Conservation (phyloP, 257 asterid genomes). For the Catharanthus roseus region DNA sequence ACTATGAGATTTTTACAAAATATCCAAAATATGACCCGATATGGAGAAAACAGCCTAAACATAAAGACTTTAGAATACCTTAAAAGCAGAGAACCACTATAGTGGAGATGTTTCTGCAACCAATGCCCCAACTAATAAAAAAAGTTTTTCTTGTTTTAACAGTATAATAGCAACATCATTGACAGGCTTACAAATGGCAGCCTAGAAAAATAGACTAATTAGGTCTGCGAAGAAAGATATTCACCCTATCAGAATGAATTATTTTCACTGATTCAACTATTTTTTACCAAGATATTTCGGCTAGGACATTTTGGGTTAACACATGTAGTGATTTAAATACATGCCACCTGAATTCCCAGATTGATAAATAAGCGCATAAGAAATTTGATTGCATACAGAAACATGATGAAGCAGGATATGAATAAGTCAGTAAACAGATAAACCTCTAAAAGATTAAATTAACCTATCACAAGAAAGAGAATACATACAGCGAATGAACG, state of each 20-base stretch:
- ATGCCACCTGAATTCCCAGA: not conserved
- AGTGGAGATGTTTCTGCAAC: not conserved
- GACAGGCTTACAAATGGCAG: not conserved
- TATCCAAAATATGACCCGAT: not conserved
- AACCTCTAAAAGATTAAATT: not conserved
- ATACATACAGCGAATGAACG: slow-evolving; percentile 61
- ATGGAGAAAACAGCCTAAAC: not conserved
- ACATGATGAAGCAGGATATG: not conserved
- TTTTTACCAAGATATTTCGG: not conserved
- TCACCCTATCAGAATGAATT: not conserved
- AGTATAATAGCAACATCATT: not conserved
- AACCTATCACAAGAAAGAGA: not conserved
- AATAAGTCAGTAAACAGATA: not conserved
- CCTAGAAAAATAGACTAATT: not conserved
- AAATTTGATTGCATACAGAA: not conserved
- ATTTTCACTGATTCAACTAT: not conserved
- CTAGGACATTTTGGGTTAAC: not conserved
- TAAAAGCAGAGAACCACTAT: not conserved
- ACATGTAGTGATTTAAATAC: not conserved
- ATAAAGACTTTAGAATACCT: not conserved
- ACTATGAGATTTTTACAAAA: too few relatives aligned
- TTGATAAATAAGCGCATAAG: not conserved
- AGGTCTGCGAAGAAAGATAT: not conserved
- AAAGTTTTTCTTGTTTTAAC: too few relatives aligned
- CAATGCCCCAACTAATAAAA: not conserved